Conservation (phyloP, 106 monocot species). For the Gastrodia elata region DNA sequence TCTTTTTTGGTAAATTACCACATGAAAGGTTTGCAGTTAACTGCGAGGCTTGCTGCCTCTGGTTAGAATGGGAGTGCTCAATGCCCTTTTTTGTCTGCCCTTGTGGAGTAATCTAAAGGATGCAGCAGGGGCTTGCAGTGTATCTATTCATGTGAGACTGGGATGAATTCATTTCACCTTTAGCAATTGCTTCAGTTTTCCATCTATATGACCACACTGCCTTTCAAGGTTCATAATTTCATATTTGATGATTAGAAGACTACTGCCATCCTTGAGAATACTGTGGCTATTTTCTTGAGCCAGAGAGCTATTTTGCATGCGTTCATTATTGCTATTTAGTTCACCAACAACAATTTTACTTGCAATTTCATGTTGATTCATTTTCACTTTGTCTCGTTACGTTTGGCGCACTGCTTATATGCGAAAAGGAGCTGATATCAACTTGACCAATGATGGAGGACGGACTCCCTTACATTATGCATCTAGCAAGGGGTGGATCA, state of each 20-base stretch:
- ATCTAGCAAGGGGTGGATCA: slow-evolving; percentile 84
- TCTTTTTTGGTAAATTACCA: background rate
- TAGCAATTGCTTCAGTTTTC: background rate
- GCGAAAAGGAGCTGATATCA: slow-evolving; percentile 58
- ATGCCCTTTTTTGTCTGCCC: background rate
- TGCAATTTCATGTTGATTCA: background rate
- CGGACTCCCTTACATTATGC: slow-evolving; percentile 96
- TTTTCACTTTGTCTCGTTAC: background rate
- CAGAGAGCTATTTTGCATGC: background rate
- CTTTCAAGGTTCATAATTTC: background rate
- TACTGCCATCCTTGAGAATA: background rate
- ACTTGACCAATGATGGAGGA: slow-evolving; percentile 71
- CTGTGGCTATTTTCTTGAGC: background rate
- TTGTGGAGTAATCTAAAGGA: background rate
- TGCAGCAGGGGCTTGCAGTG: background rate
- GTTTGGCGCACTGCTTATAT: background rate
- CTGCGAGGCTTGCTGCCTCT: background rate
- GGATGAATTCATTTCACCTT: background rate
- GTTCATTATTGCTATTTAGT: background rate
- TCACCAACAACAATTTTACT: background rate
- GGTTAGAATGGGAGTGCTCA: background rate
- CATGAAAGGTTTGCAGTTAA: background rate
- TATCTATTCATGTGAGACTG: background rate
- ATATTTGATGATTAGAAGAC: background rate
- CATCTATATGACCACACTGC: background rate